Evolutionary conservation across 2,329 filamentous ascomycete species (phyloP).

Genomic region (Volutella citrinella): DNA sequence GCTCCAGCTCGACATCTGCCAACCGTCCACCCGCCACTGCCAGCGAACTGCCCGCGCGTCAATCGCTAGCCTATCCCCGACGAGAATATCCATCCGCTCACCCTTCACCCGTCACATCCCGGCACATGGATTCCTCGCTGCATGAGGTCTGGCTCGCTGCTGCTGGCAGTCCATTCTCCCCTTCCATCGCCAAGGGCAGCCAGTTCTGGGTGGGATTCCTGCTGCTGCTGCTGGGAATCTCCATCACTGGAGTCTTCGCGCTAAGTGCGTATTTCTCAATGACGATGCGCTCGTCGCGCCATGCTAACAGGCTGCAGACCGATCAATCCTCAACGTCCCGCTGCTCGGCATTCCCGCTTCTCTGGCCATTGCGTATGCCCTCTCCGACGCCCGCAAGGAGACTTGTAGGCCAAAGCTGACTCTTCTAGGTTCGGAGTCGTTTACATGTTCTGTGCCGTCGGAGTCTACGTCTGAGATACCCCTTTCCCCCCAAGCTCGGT

Average conservation of each 20-base stretch:
- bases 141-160: constrained; percentile 93
- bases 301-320: constrained; percentile 57
- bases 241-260: constrained; percentile 76
- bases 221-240: constrained; percentile 69
- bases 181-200: constrained; percentile 73
- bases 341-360: constrained; percentile 83
- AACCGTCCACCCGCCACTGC: constrained; percentile 2
- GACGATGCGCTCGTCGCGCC: background rate
- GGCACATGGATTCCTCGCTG: constrained; percentile 75
- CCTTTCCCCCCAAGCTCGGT: constrained; percentile 35
- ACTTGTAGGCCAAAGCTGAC: too few relatives aligned
- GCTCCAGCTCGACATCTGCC: constrained; percentile 7
- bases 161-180: constrained; percentile 79
- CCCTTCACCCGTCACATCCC: constrained; percentile 4
- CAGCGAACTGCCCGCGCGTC: background rate
- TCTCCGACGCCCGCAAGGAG: too few relatives aligned
- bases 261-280: constrained; percentile 62
- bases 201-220: constrained; percentile 81
- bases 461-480: constrained; percentile 88
- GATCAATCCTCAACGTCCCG: constrained; percentile 73
- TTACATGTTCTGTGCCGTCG: constrained; percentile 98
- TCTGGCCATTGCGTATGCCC: constrained; percentile 78
- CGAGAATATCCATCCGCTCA: background rate
- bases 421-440: constrained; percentile 92
- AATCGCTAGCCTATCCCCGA: constrained; percentile 6